Evolutionary conservation across 208 protist species (phyloP), one percentile per base, ranked within the genome.

Genomic region (Leptomonas pyrrhocoris): DNA sequence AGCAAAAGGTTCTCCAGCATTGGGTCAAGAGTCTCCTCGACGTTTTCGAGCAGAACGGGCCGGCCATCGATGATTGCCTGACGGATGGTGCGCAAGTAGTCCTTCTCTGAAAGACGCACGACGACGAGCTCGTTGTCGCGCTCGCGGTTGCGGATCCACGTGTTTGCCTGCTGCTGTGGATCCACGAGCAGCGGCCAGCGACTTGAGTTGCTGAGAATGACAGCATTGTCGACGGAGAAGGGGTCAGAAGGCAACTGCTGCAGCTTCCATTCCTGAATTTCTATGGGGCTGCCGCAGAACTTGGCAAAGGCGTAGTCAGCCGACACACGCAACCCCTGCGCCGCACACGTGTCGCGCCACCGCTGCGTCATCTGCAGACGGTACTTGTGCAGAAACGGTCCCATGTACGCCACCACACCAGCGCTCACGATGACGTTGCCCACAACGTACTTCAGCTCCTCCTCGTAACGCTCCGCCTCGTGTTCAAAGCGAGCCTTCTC

Each of bases 1-100:
- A 98, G 83, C 51, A 99, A 84, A 25, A 99, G 75, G 46, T 98
- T 98, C 74, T 99, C 98, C 18, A 99, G 88, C 60, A 95, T 86
- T n/a, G 98, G 96, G 76, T 99, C 98, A 9, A 99, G 74, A 40
- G 94, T 96, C 85, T 99, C 94, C 30, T 94, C 84, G 28, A 99
- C 68, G 72, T 98, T 98, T 79, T 99, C 98, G 27, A 99, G 83
- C 42, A 99, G 81, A 13, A 98, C 82, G 12, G 97, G 96, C 23
- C 79, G 77, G 23, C 98, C 98, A 25, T 98, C 96, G 13, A 85
- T 73, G 73, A 99, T 97, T 64, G 95, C 94, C 43, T 94, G 89
- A 58, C 98, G 97, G 58, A 97, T 94, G 27, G 69, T 88, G 31
- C 86, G 86, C 19, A 95, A 76, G 79, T 92, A 97, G 60, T 95